Base-by-base conservation (phyloP, 1,284 basidiomycete genomes). In the Farysia itapuensis region DNA sequence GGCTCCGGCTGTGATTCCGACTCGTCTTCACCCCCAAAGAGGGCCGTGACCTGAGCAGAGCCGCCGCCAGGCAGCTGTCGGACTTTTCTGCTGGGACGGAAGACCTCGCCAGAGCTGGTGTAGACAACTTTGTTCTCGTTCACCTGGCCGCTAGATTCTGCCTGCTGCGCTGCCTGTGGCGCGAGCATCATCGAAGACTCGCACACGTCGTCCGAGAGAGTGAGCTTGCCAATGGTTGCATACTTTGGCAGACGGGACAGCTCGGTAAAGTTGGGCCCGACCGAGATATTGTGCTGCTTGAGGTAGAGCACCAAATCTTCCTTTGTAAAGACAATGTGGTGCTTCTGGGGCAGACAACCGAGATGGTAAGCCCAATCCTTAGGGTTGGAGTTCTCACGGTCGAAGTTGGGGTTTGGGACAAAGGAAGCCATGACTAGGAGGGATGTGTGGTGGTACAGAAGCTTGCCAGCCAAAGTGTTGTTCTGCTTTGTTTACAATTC, bases 291-390 rank as follows among this genome's bases (percentile, higher is more conserved):
- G 35, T 70, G 58, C 42, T 66, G 59, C 58, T 70, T 70, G 59
- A 70, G 61, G 31, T 69, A 72, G 35, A 30, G 13, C 40, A 72
- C 39, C 35, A 72, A 58, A 39, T 47, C 46, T 14, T 47, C 56
- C 43, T 70, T 70, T 28, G 70, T 68, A 35, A 72, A 72, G 41
- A 70, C 63, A 32, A 72, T 68, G 50, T 49, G 49, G 32, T 65
- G 63, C 25, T 39, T 47, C 24, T 51, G 51, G 1, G 60, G 54
- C 28, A 71, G 29, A 29, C 38, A 43, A 65, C 67, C 67, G 19
- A 71, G 52, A 29, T 67, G 51, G 43, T 69, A 71, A 4, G 67
- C 67, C 67, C 67, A 69, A 50, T 71, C 67, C 49, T 63, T 66
- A 26, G 59, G 64, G 51, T 67, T 71, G 29, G 60, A 60, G 44